Evolutionary conservation across 2,329 filamentous ascomycete species (phyloP), one percentile per base, ranked within the genome.

Genomic region (Xylaria sp.): DNA sequence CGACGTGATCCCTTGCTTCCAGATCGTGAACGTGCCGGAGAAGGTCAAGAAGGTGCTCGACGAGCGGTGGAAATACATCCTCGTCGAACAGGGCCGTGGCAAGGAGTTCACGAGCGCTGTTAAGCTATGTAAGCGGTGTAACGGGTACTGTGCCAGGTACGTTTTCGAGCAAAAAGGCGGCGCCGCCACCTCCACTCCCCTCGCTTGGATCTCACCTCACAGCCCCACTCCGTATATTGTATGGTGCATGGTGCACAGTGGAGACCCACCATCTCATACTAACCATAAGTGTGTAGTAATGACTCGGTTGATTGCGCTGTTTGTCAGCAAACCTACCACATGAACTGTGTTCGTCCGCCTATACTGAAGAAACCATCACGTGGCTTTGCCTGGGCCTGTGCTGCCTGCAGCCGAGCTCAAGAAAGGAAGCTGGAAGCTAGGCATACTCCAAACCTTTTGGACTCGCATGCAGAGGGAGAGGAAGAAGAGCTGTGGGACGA

Each of bases 271-370:
- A 54, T 60, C 58, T 63, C 29, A 60, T 73, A 58, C 67, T 68
- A 16, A 66, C 60, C 27, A n/a, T 47, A 23, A 32, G 58, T 35
- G 60, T 35, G 65, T 77, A 97, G 93, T 77, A 92, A 93, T 79
- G 93, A 98, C 82, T 98, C 96, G 47, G 96, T 98, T 27, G 95
- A 98, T 80, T 99, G 96, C 80, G 96, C 95, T 53, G 94, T 98
- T 64, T 99, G 96, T 81, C 89, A 91, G 78, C 91, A 94, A 79
- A 98, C 95, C 16, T 99, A 98, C 82, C 96, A 99, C 83, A 98
- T 99, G 95, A 93, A 94, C 77, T 99, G 96, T 80, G 96, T 99
- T 65, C 91, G 92, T 69, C 96, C 96, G 48, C 93, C 94, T 44
- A 82, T 99, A 71, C 87, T 94, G 62, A 99, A 98, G 81, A 99